Conservation (phyloP, 306 rosid species). For the Senna siamea region DNA sequence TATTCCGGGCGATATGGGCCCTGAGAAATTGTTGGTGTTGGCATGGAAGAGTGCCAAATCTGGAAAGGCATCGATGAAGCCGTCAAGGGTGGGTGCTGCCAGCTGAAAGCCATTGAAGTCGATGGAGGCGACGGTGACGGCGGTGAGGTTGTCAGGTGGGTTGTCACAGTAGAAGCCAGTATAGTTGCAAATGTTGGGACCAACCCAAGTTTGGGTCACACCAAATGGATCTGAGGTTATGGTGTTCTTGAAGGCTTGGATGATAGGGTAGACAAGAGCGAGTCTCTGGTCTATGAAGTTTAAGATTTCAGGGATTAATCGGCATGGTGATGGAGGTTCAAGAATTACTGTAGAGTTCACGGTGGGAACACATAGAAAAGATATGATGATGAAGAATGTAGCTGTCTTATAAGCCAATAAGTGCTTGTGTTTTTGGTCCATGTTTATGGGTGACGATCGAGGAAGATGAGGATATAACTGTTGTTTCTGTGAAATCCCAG, state of each 20-base stretch:
- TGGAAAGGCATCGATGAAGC: constrained; percentile 77
- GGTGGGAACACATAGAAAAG: neutral
- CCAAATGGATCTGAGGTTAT: constrained; percentile 75
- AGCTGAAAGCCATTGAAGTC: constrained; percentile 81
- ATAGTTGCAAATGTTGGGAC: constrained; percentile 75
- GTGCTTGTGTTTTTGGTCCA: too few relatives aligned
- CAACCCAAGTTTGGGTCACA: constrained; percentile 75
- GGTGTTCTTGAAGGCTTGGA: constrained; percentile 76
- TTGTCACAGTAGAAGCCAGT: constrained; percentile 75
- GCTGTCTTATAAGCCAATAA: too few relatives aligned
- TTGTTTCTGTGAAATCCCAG: too few relatives aligned
- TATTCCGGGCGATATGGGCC: constrained; percentile 62
- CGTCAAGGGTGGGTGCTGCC: constrained; percentile 63
- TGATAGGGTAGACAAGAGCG: constrained; percentile 59
- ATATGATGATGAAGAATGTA: too few relatives aligned
- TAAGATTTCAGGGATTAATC: constrained; percentile 42
- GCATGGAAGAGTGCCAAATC: constrained; percentile 87
- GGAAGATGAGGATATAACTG: too few relatives aligned
- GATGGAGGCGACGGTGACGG: constrained; percentile 66
- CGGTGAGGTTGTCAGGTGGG: constrained; percentile 72
- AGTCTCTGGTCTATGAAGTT: constrained; percentile 66
- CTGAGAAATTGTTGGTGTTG: constrained; percentile 70
- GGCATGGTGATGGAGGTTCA: neutral
- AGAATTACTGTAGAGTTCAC: too few relatives aligned
- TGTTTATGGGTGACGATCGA: too few relatives aligned